These are phyloP conservation scores for Dionaea muscipula DNA, from an alignment of 179 eudicot genomes.

Conservation along the genomic window DNA sequence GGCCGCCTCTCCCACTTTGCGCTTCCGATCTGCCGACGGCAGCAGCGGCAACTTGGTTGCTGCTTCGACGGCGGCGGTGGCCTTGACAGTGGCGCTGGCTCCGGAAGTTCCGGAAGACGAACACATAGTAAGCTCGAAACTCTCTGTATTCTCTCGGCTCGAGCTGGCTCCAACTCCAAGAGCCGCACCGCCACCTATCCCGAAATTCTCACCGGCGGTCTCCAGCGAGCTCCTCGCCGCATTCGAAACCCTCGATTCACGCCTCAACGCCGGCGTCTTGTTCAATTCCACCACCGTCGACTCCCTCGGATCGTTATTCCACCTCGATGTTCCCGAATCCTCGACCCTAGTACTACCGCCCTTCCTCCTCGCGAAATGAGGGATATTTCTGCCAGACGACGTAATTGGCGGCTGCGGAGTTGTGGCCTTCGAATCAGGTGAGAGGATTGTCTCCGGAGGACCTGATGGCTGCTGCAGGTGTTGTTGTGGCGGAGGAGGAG, in stretches of 20 bases:
- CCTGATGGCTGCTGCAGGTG: constrained; percentile 2
- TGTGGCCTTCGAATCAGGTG: too few species aligned
- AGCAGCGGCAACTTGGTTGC: constrained; percentile 2
- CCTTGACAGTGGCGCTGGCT: constrained; percentile 9
- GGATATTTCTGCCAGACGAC: constrained; percentile 28
- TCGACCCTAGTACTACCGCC: constrained; percentile 6
- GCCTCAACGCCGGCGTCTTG: constrained; percentile 19
- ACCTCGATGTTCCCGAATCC: constrained; percentile 16
- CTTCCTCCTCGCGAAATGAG: constrained; percentile 21
- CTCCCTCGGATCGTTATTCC: constrained; percentile 13
- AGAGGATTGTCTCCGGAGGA: not conserved
- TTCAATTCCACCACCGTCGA: constrained; percentile 42
- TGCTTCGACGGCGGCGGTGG: constrained; percentile 13
- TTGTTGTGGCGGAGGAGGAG: constrained; percentile 15
- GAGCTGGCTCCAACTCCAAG: constrained; percentile 4
- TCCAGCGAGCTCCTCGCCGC: constrained; percentile 12
- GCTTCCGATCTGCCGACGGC: constrained; percentile 25
- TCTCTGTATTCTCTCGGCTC: constrained; percentile 12
- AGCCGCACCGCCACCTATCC: constrained; percentile 9
- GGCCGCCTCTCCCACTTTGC: constrained; percentile 22
- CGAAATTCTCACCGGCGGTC: constrained; percentile 5
- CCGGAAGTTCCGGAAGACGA: constrained; percentile 27
- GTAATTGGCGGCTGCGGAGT: too few species aligned
- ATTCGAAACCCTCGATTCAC: not conserved
- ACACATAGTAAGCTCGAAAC: constrained; percentile 14